A percentile compares a stretch with the other conserved stretches of the same genome.
Conservation (phyloP, 495 filamentous ascomycete species). For the Tuber umbilicatum region DNA sequence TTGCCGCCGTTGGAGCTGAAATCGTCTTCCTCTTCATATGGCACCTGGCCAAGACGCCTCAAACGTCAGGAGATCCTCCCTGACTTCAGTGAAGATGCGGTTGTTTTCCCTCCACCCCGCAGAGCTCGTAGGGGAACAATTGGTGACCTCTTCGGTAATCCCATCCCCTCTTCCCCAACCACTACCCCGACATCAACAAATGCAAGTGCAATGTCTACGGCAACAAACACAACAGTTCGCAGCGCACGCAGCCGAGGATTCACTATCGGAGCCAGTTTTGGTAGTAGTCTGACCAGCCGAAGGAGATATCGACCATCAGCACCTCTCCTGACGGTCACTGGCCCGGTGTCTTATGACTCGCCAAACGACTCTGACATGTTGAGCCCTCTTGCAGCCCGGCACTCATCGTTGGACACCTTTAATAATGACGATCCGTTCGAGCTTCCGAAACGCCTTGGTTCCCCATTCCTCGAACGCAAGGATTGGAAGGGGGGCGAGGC, state of each 20-base stretch:
- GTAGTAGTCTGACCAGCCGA: slow-evolving; percentile 20
- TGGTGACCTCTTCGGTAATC: slow-evolving; percentile 35
- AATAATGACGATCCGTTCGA: slow-evolving; percentile 20
- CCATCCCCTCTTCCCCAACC: slow-evolving; percentile 10
- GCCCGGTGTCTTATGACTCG: slow-evolving; percentile 37
- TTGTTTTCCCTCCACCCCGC: slow-evolving; percentile 24
- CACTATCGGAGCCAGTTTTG: slow-evolving; percentile 36
- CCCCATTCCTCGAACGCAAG: slow-evolving; percentile 33
- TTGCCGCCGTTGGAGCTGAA: slow-evolving; percentile 38
- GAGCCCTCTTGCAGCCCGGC: slow-evolving; percentile 32
- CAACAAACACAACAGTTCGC: slow-evolving; percentile 11
- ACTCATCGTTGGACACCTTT: slow-evolving; percentile 15
- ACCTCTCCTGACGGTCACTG: slow-evolving; percentile 38
- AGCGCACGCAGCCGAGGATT: slow-evolving; percentile 30
- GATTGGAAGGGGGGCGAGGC: slow-evolving; percentile 21
- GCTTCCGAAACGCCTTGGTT: slow-evolving; percentile 21
- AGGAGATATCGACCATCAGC: slow-evolving; percentile 28
- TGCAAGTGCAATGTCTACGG: background rate
- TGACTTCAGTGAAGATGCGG: slow-evolving; percentile 29
- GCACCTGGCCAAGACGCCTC: slow-evolving; percentile 39
- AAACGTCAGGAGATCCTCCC: slow-evolving; percentile 34
- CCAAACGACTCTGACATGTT: slow-evolving; percentile 23
- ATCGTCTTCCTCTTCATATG: slow-evolving; percentile 36
- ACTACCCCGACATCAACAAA: slow-evolving; percentile 2
- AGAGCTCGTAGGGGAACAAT: slow-evolving; percentile 35